phyloP scores from a whole-genome alignment of 2,329 filamentous ascomycete genomes.

The Xylariaceae sp. region DNA sequence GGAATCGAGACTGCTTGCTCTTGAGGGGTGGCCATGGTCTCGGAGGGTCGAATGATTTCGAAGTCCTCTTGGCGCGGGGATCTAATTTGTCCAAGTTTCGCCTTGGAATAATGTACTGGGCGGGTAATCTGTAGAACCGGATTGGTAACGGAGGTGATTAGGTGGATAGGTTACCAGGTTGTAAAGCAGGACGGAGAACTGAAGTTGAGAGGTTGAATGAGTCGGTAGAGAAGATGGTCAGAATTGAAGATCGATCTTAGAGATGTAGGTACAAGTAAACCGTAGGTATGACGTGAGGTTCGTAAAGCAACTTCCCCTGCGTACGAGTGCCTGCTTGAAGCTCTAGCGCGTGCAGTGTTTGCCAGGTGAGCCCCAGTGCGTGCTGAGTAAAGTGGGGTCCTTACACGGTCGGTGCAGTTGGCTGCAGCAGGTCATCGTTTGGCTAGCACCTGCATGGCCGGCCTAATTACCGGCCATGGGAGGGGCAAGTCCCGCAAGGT shows the following conservation, averaged over 20 bases:
- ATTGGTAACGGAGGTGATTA: not conserved
- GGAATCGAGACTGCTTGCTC: conserved; percentile 34
- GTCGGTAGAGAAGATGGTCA: too few species aligned
- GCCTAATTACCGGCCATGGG: not conserved
- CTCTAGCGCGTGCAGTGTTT: not conserved
- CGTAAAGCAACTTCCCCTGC: too few species aligned
- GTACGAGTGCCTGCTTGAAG: too few species aligned
- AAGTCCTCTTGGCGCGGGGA: not conserved
- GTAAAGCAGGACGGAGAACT: not conserved
- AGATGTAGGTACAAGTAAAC: not conserved
- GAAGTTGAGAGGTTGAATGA: too few species aligned
- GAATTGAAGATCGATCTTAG: too few species aligned
- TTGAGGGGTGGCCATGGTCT: conserved; percentile 22
- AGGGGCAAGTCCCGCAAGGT: not conserved
- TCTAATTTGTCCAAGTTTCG: not conserved
- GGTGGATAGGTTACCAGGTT: not conserved
- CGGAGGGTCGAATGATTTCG: not conserved
- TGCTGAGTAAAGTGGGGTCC: not conserved
- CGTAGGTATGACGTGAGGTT: not conserved
- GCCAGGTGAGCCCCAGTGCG: not conserved
- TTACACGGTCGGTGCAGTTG: not conserved
- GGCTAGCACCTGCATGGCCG: not conserved
- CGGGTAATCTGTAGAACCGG: not conserved
- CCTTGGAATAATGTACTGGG: not conserved
- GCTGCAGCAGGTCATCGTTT: not conserved